Percentiles rank a stretch among this genome's conserved stretches.
These are phyloP conservation scores for Pleurotus ostreatus DNA, from an alignment of 768 basidiomycete genomes.

Conservation along the genomic window DNA sequence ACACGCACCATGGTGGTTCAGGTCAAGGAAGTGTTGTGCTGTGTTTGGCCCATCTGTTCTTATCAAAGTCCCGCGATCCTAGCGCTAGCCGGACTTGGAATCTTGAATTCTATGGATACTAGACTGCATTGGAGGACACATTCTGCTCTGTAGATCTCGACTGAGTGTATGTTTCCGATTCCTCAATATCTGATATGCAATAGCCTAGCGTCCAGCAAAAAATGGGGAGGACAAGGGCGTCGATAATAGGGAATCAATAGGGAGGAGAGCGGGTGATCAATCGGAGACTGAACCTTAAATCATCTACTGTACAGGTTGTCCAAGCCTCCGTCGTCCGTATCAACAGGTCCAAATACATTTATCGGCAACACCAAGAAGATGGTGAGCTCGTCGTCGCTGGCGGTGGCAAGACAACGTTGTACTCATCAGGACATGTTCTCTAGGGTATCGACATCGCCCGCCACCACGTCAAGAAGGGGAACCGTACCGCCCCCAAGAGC, in stretches of 20 bases:
- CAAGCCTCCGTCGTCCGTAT: conserved; percentile 44
- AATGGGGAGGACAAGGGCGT: background rate
- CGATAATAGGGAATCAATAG: background rate
- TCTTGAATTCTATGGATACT: background rate
- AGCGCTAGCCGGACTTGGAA: conserved; percentile 6
- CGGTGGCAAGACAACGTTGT: conserved; percentile 19
- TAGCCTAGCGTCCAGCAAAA: background rate
- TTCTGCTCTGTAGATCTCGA: too few species aligned
- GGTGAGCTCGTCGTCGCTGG: conserved; percentile 60
- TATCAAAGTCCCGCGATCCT: background rate
- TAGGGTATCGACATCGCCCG: conserved; percentile 94
- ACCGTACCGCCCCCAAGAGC: conserved; percentile 92
- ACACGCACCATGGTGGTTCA: conserved; percentile 72
- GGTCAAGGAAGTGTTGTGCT: conserved; percentile 31
- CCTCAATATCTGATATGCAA: too few species aligned
- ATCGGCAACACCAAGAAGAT: conserved; percentile 65
- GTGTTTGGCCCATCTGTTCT: background rate
- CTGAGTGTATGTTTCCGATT: too few species aligned
- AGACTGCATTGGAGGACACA: too few species aligned
- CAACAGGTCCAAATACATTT: conserved; percentile 47
- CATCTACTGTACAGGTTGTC: conserved; percentile 58
- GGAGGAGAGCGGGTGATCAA: conserved; percentile 3
- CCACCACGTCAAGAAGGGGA: conserved; percentile 99
- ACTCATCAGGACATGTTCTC: conserved; percentile 9
- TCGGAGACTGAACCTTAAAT: conserved; percentile 39